These are phyloP conservation scores for Arctostaphylos glauca DNA, from an alignment of 148 eudicot species.

Conservation along the genomic window DNA sequence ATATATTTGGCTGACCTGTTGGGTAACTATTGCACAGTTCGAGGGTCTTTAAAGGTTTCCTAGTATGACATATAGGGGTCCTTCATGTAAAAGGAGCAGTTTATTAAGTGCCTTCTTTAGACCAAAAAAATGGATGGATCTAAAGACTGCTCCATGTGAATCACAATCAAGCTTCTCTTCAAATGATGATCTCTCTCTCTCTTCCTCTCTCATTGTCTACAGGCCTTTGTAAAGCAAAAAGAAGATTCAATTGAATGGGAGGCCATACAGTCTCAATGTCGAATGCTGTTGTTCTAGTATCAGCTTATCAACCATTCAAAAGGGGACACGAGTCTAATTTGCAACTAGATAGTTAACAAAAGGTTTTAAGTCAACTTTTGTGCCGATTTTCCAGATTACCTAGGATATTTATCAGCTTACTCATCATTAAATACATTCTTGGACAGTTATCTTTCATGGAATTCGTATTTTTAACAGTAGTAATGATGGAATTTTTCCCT, in stretches of 20 bases:
- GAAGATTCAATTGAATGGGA: background rate
- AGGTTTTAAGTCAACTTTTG: background rate
- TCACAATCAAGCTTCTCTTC: background rate
- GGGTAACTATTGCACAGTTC: background rate
- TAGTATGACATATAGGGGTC: background rate
- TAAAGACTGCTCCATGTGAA: background rate
- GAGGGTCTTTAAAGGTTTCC: background rate
- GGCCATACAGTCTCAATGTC: background rate
- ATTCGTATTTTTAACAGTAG: background rate
- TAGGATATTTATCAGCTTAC: background rate
- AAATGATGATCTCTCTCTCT: background rate
- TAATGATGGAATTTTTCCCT: background rate
- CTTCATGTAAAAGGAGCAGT: background rate
- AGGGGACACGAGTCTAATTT: background rate
- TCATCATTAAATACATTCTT: background rate
- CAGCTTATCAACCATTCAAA: background rate
- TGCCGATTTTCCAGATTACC: background rate
- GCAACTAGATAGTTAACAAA: slow-evolving; percentile 7
- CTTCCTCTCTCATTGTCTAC: background rate
- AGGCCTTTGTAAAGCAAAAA: background rate
- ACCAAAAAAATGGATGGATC: background rate
- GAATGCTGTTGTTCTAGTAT: background rate
- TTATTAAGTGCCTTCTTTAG: background rate
- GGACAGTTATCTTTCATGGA: background rate
- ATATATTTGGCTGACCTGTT: background rate